A percentile compares a stretch with the other conserved stretches of the same genome.
These are phyloP conservation scores for Arctium minus DNA, from an alignment of 129 eudicot genomes.

Conservation along the genomic window DNA sequence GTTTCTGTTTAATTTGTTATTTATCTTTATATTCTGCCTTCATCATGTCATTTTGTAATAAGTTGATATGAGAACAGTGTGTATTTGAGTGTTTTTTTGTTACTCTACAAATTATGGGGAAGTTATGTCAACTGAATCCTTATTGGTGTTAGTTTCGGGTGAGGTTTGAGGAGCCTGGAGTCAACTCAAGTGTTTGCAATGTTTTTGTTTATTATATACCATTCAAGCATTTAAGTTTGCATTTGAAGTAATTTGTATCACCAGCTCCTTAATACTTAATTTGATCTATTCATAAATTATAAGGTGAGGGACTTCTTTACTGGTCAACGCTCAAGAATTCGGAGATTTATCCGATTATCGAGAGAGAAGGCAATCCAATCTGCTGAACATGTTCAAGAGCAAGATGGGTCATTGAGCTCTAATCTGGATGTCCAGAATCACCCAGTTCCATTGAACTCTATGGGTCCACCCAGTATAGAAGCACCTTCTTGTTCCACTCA, in stretches of 20 bases:
- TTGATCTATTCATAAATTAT: neutral
- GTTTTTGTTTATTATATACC: neutral
- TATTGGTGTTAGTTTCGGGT: neutral
- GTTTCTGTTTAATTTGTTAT: conserved; percentile 29
- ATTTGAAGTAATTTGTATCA: neutral
- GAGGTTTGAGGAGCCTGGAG: neutral
- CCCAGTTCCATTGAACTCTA: conserved; percentile 58
- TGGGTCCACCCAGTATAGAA: conserved; percentile 51
- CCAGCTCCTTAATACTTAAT: neutral
- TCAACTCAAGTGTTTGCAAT: conserved; percentile 1
- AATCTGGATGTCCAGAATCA: conserved; percentile 29
- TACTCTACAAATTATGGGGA: neutral
- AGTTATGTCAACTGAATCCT: neutral
- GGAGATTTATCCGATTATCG: conserved; percentile 70
- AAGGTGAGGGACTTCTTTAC: conserved; percentile 87
- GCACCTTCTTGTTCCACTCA: conserved; percentile 63
- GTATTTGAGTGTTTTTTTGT: neutral
- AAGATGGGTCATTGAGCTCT: conserved; percentile 38
- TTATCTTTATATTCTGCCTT: neutral
- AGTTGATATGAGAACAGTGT: neutral
- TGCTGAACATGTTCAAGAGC: conserved; percentile 30
- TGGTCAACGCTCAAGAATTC: conserved; percentile 67
- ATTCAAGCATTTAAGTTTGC: neutral
- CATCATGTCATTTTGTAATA: neutral
- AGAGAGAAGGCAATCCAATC: conserved; percentile 64